Conservation (phyloP, 1,139 yeast species). For the Protomyces gravidus region DNA sequence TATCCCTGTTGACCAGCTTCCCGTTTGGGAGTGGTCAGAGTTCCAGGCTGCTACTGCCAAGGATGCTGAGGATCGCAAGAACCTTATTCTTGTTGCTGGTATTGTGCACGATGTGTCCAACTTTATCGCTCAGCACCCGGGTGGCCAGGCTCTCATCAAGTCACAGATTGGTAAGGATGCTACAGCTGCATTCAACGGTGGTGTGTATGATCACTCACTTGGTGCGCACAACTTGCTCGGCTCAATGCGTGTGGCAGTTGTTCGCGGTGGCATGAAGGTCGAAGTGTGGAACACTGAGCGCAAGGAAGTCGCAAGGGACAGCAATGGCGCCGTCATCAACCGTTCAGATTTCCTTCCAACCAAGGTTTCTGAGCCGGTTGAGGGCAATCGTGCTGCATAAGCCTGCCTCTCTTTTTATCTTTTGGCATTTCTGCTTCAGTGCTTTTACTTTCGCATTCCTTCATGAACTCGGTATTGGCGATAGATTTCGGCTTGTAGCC, state of each 20-base stretch:
- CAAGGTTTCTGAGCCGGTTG: slow-evolving; percentile 33
- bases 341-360: slow-evolving; percentile 62
- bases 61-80: slow-evolving; percentile 41
- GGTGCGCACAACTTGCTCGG: slow-evolving; percentile 97
- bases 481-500: background rate
- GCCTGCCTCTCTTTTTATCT: background rate
- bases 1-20: slow-evolving; percentile 71
- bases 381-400: background rate
- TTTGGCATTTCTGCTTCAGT: background rate
- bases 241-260: slow-evolving; percentile 91
- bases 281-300: slow-evolving; percentile 59
- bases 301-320: slow-evolving; percentile 52
- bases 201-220: slow-evolving; percentile 92
- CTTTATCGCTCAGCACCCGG: slow-evolving; percentile 91
- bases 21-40: slow-evolving; percentile 84
- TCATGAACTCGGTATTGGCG: background rate
- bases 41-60: slow-evolving; percentile 64
- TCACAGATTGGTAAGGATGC: slow-evolving; percentile 95
- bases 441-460: too few species aligned
- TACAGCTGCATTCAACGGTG: slow-evolving; percentile 95
- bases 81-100: slow-evolving; percentile 80
- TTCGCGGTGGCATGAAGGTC: slow-evolving; percentile 78
- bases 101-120: slow-evolving; percentile 86
- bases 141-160: slow-evolving; percentile 84
- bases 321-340: slow-evolving; percentile 52